Evolutionary conservation across 2,329 filamentous ascomycete species (phyloP), one percentile per base, ranked within the genome.

Genomic region (Coniella vitis): DNA sequence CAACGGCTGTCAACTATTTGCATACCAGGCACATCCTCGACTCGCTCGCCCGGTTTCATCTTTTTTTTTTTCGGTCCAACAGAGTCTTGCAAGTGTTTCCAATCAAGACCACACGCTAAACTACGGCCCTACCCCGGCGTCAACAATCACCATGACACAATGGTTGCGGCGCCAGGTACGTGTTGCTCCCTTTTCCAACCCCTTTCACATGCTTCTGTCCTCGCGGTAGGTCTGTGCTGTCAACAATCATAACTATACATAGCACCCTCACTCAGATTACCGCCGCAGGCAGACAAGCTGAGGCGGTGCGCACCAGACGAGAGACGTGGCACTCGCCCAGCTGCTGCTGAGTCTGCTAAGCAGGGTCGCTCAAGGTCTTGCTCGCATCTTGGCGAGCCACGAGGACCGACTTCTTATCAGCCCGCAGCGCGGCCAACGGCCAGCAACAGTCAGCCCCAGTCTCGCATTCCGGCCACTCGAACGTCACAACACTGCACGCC

Each of bases 251-350:
- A n/a, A n/a, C n/a, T n/a, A n/a, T n/a, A n/a, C n/a, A n/a, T n/a
- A n/a, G n/a, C n/a, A n/a, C n/a, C n/a, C n/a, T n/a, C n/a, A n/a
- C n/a, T 39, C 20, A 22, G 17, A 8, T 20, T 19, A 7, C 9
- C n/a, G 8, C 16, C 21, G 34, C 35, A 32, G 12, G 35, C 34
- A 10, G n/a, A 38, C 13, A 14, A 20, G 19, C 21, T 31, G 43
- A 38, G 17, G n/a, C 38, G 21, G 38, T 31, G 43, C 38, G 38
- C 29, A 46, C 29, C 35, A 37, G 31, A 20, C 19, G n/a, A 14
- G 20, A 38, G 22, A 46, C 43, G 43, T 46, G 43, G 43, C 43
- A 38, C 21, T 12, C 43, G 32, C 4, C 43, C 22, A 46, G 38
- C n/a, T n/a, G 38, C n/a, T 31, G 16, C 5, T 16, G 17, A n/a